Conservation (phyloP, 139 green algal species). For the Choricystis sp. region DNA sequence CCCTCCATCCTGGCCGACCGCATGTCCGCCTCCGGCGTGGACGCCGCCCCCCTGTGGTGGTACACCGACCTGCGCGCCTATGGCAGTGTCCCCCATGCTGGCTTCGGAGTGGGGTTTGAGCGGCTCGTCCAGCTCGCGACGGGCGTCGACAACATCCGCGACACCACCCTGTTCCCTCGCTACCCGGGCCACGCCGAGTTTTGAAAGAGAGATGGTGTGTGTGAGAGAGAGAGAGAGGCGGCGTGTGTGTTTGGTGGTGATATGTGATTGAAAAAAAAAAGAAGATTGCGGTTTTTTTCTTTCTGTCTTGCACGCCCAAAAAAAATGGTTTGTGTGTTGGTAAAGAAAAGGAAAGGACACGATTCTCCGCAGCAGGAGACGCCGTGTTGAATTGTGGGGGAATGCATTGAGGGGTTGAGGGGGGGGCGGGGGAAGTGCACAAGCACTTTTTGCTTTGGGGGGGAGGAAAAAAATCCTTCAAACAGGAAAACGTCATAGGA, state of each 20-base stretch:
- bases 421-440: too few species aligned
- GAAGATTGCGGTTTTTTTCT: too few species aligned
- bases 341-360: not conserved
- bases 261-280: not conserved
- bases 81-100: constrained; percentile 79
- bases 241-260: too few species aligned
- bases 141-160: constrained; percentile 95
- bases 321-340: too few species aligned
- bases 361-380: too few species aligned
- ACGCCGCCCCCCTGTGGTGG: constrained; percentile 45
- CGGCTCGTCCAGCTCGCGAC: constrained; percentile 92
- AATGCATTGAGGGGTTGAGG: too few species aligned
- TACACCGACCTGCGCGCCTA: constrained; percentile 96
- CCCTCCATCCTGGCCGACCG: constrained; percentile 56
- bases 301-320: too few species aligned
- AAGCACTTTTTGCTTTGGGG: too few species aligned
- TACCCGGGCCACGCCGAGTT: constrained; percentile 79
- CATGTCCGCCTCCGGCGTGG: constrained; percentile 56
- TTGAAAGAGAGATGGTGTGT: too few species aligned
- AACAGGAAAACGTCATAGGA: too few species aligned
- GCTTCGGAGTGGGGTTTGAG: constrained; percentile 98
- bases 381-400: too few species aligned
- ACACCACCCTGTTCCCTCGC: constrained; percentile 94
- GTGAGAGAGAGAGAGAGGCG: not conserved
- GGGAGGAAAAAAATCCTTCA: too few species aligned